These are phyloP conservation scores for Mucuna pruriens DNA, from an alignment of 306 rosid genomes.

Conservation along the genomic window DNA sequence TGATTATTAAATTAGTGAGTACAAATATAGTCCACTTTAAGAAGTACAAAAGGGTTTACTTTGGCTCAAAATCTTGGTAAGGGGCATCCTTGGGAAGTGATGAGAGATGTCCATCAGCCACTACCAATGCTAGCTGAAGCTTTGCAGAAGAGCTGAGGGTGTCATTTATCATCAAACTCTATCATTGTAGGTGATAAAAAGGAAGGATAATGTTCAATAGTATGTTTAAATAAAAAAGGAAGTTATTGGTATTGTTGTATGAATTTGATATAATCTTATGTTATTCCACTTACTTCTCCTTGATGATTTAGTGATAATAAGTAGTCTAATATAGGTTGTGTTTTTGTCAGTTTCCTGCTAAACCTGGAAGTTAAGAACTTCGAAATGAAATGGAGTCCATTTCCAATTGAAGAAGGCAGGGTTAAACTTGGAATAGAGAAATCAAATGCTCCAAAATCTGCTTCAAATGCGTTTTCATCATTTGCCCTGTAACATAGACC, in stretches of 20 bases:
- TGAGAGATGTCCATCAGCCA: conserved; percentile 63
- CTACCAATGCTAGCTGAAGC: conserved; percentile 67
- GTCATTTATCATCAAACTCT: conserved; percentile 68
- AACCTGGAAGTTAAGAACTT: conserved; percentile 62
- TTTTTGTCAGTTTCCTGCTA: conserved; percentile 50
- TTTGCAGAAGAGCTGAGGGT: conserved; percentile 54
- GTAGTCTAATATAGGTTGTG: conserved; percentile 77
- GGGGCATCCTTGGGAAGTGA: conserved; percentile 57
- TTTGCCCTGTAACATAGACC: conserved; percentile 60
- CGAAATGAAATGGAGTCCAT: conserved; percentile 58
- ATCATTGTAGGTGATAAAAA: conserved; percentile 34
- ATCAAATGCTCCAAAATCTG: conserved; percentile 71
- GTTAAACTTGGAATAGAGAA: conserved; percentile 61
- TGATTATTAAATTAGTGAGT: neutral
- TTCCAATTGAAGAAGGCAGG: conserved; percentile 76
- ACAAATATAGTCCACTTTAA: neutral
- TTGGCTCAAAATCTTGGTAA: conserved; percentile 56
- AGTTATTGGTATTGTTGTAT: neutral
- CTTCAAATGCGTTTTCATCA: conserved; percentile 70
- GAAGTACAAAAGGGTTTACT: conserved; percentile 43
- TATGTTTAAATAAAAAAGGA: neutral
- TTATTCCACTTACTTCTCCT: conserved; percentile 63
- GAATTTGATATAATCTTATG: neutral
- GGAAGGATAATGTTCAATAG: conserved; percentile 1
- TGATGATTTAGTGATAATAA: conserved; percentile 61